These are phyloP conservation scores for Thyridium curvatum DNA, from an alignment of 2,329 filamentous ascomycete species.

Conservation along the genomic window DNA sequence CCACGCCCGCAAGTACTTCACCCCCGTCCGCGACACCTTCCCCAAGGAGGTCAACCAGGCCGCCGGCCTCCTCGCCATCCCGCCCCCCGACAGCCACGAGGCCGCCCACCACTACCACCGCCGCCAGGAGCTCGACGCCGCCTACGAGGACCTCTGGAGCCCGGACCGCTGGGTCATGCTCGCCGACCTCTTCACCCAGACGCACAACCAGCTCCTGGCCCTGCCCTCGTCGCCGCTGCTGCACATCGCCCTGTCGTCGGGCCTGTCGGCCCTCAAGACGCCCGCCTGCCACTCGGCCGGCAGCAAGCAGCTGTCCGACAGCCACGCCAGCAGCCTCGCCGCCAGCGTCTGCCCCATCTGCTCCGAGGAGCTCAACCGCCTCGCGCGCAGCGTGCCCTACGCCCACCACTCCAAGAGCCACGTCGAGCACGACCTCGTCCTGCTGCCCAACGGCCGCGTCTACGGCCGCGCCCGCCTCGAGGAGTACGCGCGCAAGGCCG, in stretches of 20 bases:
- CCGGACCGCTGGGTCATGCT: slow-evolving; percentile 67
- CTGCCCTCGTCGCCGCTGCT: slow-evolving; percentile 79
- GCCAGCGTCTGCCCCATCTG: slow-evolving; percentile 88
- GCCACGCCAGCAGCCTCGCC: slow-evolving; percentile 6
- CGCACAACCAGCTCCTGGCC: slow-evolving; percentile 79
- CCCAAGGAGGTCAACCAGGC: slow-evolving; percentile 64
- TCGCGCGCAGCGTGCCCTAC: slow-evolving; percentile 84
- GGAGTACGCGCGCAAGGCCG: slow-evolving; percentile 73
- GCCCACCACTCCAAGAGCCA: slow-evolving; percentile 93
- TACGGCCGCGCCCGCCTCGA: slow-evolving; percentile 72
- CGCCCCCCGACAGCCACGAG: too few relatives aligned
- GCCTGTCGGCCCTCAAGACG: slow-evolving; percentile 91
- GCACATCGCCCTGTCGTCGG: slow-evolving; percentile 84
- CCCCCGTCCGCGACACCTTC: slow-evolving; percentile 62
- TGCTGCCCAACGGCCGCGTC: slow-evolving; percentile 81
- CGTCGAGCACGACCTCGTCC: slow-evolving; percentile 78
- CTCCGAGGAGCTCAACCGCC: slow-evolving; percentile 86
- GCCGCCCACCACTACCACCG: slow-evolving; percentile 27
- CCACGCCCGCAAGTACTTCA: slow-evolving; percentile 78
- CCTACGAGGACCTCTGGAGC: slow-evolving; percentile 60
- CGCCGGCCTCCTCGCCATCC: slow-evolving; percentile 74
- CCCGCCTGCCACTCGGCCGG: slow-evolving; percentile 77
- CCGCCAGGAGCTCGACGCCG: too few relatives aligned
- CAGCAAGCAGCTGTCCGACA: slow-evolving; percentile 29
- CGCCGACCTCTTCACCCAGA: slow-evolving; percentile 73